A percentile compares a stretch with the other conserved stretches of the same genome.
phyloP scores from a whole-genome alignment of 495 filamentous ascomycete species.

The Aspergillus saccharolyticus region DNA sequence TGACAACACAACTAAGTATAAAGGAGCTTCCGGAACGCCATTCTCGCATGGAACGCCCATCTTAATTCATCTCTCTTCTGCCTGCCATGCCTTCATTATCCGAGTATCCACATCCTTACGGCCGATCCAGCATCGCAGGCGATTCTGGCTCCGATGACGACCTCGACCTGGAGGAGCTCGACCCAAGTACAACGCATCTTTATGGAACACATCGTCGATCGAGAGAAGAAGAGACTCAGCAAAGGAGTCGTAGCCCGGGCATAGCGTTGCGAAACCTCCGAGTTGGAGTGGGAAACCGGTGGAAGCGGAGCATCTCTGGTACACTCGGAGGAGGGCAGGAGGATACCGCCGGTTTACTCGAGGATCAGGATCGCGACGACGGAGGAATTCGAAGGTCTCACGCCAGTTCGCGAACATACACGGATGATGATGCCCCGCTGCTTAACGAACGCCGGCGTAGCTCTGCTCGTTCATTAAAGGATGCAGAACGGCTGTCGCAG shows the following conservation, averaged over 20 bases:
- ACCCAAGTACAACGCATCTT: slow-evolving; percentile 46
- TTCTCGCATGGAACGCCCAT: slow-evolving; percentile 6
- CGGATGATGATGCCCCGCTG: slow-evolving; percentile 63
- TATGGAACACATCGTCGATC: slow-evolving; percentile 34
- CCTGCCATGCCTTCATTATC: slow-evolving; percentile 35
- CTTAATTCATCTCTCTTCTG: slow-evolving; percentile 1
- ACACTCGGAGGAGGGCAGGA: slow-evolving; percentile 36
- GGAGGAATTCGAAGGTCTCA: slow-evolving; percentile 35
- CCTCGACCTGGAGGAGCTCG: slow-evolving; percentile 68
- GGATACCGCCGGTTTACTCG: slow-evolving; percentile 52
- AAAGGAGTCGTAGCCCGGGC: slow-evolving; percentile 47
- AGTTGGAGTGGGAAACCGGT: slow-evolving; percentile 59
- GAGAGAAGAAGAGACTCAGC: slow-evolving; percentile 33
- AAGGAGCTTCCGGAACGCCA: slow-evolving; percentile 16
- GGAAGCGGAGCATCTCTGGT: slow-evolving; percentile 48
- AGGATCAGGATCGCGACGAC: slow-evolving; percentile 46
- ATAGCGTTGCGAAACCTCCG: slow-evolving; percentile 71
- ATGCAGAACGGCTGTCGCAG: slow-evolving; percentile 23
- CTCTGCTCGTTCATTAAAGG: slow-evolving; percentile 27
- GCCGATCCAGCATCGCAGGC: slow-evolving; percentile 25
- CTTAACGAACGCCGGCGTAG: slow-evolving; percentile 38
- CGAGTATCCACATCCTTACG: slow-evolving; percentile 37
- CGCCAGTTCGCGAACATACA: slow-evolving; percentile 48
- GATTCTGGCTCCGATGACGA: slow-evolving; percentile 49
- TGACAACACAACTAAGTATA: slow-evolving; percentile 16